These are phyloP conservation scores for Pichiaceae sp. DNA, from an alignment of 1,139 yeast species.

Conservation along the genomic window DNA sequence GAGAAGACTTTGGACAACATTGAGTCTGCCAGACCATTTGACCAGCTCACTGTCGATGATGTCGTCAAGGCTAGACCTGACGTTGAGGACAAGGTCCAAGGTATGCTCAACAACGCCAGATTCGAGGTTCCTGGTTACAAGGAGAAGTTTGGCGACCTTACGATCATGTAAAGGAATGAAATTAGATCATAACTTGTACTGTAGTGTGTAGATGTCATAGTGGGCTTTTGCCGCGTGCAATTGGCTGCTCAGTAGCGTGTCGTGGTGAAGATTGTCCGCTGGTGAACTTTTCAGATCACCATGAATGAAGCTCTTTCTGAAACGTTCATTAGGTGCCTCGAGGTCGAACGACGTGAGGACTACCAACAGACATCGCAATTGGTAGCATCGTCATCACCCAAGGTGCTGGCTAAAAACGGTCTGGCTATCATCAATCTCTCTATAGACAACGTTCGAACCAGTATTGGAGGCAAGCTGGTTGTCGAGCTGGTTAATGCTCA, in stretches of 20 bases:
- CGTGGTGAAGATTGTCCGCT: no score
- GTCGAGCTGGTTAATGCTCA: slow-evolving; percentile 40
- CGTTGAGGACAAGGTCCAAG: slow-evolving; percentile 89
- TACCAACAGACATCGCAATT: slow-evolving; percentile 43
- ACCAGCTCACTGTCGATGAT: slow-evolving; percentile 92
- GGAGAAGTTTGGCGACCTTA: slow-evolving; percentile 94
- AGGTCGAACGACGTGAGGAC: slow-evolving; percentile 54
- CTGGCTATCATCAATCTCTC: slow-evolving; percentile 64
- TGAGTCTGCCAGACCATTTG: slow-evolving; percentile 95
- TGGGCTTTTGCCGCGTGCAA: no score
- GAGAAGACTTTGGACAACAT: slow-evolving; percentile 86
- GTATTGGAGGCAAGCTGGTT: slow-evolving; percentile 71
- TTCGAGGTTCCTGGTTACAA: slow-evolving; percentile 98
- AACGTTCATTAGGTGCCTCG: slow-evolving; percentile 42
- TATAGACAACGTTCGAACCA: slow-evolving; percentile 57
- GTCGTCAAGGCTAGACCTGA: slow-evolving; percentile 95
- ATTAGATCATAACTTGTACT: no score
- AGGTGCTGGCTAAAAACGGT: slow-evolving; percentile 60
- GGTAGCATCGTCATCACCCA: slow-evolving; percentile 48
- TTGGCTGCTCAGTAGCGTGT: no score
- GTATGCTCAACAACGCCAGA: slow-evolving; percentile 94
- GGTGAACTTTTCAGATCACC: not conserved
- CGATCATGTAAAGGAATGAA: slow-evolving; percentile 63
- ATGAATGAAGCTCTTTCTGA: slow-evolving; percentile 28
- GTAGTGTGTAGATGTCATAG: no score